These are phyloP conservation scores for Hawksworthiomyces lignivorus DNA, from an alignment of 2,329 filamentous ascomycete genomes.

Conservation along the genomic window DNA sequence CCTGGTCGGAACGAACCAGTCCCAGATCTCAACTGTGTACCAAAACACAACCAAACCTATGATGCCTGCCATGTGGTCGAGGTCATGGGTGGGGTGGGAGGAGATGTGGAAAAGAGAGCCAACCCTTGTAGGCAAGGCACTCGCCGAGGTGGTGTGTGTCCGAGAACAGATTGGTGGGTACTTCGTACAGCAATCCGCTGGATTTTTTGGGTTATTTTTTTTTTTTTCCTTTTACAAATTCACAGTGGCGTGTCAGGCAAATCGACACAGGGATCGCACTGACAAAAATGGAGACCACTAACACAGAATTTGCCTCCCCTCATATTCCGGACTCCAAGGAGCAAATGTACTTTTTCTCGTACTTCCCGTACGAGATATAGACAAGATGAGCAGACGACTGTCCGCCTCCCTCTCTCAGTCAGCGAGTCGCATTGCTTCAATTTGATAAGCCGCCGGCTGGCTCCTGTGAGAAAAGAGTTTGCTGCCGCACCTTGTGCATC, in stretches of 20 bases:
- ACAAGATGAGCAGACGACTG: too few species aligned
- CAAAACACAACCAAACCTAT: constrained; percentile 10
- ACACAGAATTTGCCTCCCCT: constrained; percentile 2
- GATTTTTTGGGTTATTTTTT: too few species aligned
- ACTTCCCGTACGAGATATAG: too few species aligned
- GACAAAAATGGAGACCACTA: not conserved
- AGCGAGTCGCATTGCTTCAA: constrained; percentile 19
- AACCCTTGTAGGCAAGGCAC: constrained; percentile 3
- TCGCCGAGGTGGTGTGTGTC: constrained; percentile 2
- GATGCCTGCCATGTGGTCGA: constrained; percentile 26
- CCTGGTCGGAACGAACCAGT: constrained; percentile 13
- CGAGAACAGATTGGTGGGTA: too few species aligned
- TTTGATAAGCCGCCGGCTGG: constrained; percentile 20
- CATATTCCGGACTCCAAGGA: too few species aligned
- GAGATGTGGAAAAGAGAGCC: not conserved
- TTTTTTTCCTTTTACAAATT: not conserved
- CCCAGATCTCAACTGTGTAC: constrained; percentile 3
- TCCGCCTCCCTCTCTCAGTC: constrained; percentile 17
- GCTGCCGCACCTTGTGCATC: too few species aligned
- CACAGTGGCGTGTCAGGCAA: constrained; percentile 5
- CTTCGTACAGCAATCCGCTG: not conserved
- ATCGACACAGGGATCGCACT: not conserved
- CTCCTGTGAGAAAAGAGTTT: too few species aligned
- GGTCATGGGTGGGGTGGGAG: constrained; percentile 4
- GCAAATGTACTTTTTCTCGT: too few species aligned